phyloP scores from a whole-genome alignment of 2,329 filamentous ascomycete genomes.

The Calonectria leucothoes region DNA sequence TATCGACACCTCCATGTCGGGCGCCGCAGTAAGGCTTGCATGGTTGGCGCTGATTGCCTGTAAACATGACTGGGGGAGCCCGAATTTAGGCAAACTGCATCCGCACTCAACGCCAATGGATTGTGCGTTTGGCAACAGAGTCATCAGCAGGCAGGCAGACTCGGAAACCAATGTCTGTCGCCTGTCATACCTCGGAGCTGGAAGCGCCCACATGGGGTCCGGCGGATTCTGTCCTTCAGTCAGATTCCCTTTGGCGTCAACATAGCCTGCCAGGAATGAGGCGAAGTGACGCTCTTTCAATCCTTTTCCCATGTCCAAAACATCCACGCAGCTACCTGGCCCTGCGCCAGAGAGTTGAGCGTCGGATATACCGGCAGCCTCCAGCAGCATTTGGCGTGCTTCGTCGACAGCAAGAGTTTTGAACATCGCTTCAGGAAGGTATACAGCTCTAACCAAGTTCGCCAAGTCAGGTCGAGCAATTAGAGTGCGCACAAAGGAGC shows the following conservation, averaged over 20 bases:
- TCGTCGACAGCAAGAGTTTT: not conserved
- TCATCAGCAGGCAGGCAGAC: not conserved
- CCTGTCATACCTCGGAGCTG: not conserved
- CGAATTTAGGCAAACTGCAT: not conserved
- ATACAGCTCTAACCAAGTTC: not conserved
- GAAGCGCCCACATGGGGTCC: not conserved
- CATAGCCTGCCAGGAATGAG: not conserved
- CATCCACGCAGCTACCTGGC: not conserved
- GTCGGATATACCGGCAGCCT: not conserved
- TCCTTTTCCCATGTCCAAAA: not conserved
- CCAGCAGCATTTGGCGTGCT: not conserved
- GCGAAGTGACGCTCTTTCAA: not conserved
- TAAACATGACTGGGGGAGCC: not conserved
- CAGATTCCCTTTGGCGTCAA: not conserved
- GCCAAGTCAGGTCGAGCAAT: not conserved
- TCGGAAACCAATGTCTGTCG: not conserved
- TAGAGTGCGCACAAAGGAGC: not conserved
- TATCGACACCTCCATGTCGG: not conserved
- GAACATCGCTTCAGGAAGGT: not conserved
- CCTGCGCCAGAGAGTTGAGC: not conserved
- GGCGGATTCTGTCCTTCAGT: not conserved
- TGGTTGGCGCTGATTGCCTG: not conserved
- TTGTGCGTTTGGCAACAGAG: not conserved
- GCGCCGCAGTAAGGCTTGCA: not conserved
- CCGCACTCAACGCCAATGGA: not conserved